Evolutionary conservation across 768 basidiomycete species (phyloP).

Genomic region (Rhizopogon sp.): DNA sequence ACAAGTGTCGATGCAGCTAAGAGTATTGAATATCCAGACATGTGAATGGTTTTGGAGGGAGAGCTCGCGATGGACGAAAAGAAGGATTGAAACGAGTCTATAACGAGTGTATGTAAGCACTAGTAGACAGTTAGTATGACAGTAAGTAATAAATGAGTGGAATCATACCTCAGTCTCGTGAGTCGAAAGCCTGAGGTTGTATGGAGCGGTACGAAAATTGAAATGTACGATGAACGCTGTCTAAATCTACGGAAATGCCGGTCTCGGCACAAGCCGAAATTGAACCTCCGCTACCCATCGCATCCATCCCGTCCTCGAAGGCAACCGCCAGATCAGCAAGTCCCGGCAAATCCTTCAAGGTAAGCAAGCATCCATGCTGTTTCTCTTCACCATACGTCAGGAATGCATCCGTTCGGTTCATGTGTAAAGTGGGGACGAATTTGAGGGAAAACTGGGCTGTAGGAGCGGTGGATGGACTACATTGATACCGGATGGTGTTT

Average conservation of each 20-base stretch:
- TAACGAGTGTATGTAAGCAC: too few relatives aligned
- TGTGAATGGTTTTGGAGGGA: too few relatives aligned
- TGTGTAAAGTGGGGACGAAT: not conserved
- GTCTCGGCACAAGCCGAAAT: slow-evolving; percentile 22
- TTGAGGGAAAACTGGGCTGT: slow-evolving; percentile 10
- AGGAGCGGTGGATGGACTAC: slow-evolving; percentile 38
- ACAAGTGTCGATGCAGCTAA: too few relatives aligned
- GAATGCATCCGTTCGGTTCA: slow-evolving; percentile 6
- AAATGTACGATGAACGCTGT: too few relatives aligned
- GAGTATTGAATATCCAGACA: too few relatives aligned
- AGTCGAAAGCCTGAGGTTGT: too few relatives aligned
- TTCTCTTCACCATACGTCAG: slow-evolving; percentile 7
- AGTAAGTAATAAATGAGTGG: too few relatives aligned
- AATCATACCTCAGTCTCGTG: too few relatives aligned
- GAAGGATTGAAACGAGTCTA: too few relatives aligned
- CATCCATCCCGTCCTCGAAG: slow-evolving; percentile 9
- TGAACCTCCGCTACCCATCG: slow-evolving; percentile 17
- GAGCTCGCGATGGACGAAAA: too few relatives aligned
- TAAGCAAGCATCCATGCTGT: slow-evolving; percentile 38
- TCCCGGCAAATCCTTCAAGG: slow-evolving; percentile 50
- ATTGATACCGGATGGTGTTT: slow-evolving; percentile 32
- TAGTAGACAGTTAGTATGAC: too few relatives aligned
- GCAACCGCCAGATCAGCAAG: slow-evolving; percentile 17
- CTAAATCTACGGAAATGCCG: slow-evolving; percentile 4
- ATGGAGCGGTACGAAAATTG: too few relatives aligned